Conservation (phyloP, 2,329 filamentous ascomycete genomes). For the Xylariaceae sp. region DNA sequence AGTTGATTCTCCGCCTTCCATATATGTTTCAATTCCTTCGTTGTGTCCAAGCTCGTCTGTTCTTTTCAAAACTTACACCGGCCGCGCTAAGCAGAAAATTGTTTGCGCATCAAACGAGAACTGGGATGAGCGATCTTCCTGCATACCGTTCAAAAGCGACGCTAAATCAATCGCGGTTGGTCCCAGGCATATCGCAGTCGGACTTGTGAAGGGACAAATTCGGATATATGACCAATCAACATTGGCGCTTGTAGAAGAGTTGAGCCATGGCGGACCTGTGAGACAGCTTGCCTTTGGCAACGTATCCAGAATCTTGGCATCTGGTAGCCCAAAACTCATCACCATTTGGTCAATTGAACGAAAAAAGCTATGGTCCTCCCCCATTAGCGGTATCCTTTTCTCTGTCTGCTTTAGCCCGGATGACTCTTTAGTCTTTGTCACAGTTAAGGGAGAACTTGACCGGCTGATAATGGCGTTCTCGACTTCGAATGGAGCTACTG, state of each 20-base stretch:
- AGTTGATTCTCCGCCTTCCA: conserved; percentile 2
- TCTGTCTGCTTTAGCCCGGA: background rate
- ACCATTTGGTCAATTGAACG: background rate
- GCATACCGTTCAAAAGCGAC: background rate
- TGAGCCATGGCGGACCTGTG: conserved; percentile 1
- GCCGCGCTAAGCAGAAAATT: background rate
- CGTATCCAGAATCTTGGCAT: background rate
- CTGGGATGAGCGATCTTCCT: conserved; percentile 8
- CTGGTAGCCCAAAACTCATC: background rate
- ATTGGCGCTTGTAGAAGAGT: background rate
- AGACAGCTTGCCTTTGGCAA: background rate
- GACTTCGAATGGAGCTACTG: background rate
- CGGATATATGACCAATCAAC: conserved; percentile 1
- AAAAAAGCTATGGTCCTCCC: background rate
- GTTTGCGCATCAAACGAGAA: conserved; percentile 1
- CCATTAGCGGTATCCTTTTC: background rate
- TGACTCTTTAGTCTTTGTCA: background rate
- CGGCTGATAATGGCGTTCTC: background rate
- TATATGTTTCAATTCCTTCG: conserved; percentile 3
- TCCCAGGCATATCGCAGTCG: background rate
- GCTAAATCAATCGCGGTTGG: background rate
- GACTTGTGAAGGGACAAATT: conserved; percentile 1
- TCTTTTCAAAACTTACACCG: background rate
- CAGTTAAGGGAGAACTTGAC: background rate
- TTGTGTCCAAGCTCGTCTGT: conserved; percentile 2